A percentile compares a stretch with the other conserved stretches of the same genome.
phyloP scores from a whole-genome alignment of 78 protist species.

The Dictyostelium purpureum region DNA sequence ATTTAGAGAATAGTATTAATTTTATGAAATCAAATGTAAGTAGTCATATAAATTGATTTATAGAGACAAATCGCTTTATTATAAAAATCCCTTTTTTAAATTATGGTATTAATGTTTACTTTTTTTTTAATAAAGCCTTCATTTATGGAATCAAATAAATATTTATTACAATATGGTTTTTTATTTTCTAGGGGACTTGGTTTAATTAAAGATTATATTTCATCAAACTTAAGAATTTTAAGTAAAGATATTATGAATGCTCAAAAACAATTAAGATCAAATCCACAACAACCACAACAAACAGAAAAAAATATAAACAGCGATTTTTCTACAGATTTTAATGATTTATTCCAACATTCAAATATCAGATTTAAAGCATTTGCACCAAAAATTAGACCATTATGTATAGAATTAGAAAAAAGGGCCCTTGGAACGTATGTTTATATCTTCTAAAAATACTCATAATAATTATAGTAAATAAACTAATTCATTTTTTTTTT shows the following conservation, averaged over 20 bases:
- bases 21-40: constrained; percentile 75
- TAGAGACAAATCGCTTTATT: no score
- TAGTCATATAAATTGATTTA: not conserved
- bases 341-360: constrained; percentile 40
- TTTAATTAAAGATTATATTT: constrained; percentile 63
- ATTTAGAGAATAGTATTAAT: constrained; percentile 63
- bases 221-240: constrained; percentile 21
- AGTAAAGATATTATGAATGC: constrained; percentile 13
- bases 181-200: constrained; percentile 50
- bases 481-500: not conserved
- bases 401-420: constrained; percentile 66
- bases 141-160: constrained; percentile 39
- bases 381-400: constrained; percentile 70
- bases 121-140: not conserved
- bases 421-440: constrained; percentile 42
- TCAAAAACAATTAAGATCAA: constrained; percentile 20
- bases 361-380: constrained; percentile 78
- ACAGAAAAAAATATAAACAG: not conserved
- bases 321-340: not conserved
- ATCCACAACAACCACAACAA: constrained; percentile 21
- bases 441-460: not conserved
- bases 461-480: not conserved
- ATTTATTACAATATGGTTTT: constrained; percentile 51
- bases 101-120: not conserved
- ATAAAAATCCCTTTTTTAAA: no score